Evolutionary conservation across 2,329 filamentous ascomycete genomes (phyloP).

Genomic region (Aspergillus oerlinghausenensis): DNA sequence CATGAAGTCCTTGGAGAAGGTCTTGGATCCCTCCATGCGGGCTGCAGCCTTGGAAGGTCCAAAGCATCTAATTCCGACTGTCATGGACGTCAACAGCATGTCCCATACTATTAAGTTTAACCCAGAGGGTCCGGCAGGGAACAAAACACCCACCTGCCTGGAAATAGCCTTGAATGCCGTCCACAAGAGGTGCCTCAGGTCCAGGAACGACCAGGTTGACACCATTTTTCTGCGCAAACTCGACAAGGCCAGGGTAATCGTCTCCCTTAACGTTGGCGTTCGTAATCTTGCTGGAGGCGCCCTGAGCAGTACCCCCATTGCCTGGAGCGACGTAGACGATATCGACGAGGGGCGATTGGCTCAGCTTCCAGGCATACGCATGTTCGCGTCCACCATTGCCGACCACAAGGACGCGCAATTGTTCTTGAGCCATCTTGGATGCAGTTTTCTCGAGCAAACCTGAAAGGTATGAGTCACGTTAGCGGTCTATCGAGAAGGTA

Average conservation of each 20-base stretch:
- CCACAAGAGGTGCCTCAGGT: constrained; percentile 89
- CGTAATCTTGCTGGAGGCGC: constrained; percentile 55
- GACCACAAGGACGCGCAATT: constrained; percentile 72
- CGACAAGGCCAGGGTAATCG: constrained; percentile 72
- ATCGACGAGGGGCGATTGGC: constrained; percentile 73
- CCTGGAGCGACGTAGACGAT: constrained; percentile 67
- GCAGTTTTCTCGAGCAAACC: constrained; percentile 18
- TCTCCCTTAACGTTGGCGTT: constrained; percentile 71
- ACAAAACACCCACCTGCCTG: constrained; percentile 43
- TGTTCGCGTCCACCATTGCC: constrained; percentile 95
- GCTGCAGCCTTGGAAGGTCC: constrained; percentile 82
- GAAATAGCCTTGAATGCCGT: constrained; percentile 83
- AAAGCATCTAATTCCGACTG: constrained; percentile 72
- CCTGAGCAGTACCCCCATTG: constrained; percentile 76
- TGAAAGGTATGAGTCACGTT: constrained; percentile 1
- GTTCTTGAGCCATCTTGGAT: constrained; percentile 38
- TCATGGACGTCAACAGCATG: constrained; percentile 1
- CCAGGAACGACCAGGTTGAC: constrained; percentile 85
- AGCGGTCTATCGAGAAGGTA: background rate
- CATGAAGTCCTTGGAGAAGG: constrained; percentile 98
- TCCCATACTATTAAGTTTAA: background rate
- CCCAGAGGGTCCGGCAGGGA: background rate
- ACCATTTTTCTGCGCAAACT: constrained; percentile 66
- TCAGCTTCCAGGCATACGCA: constrained; percentile 88
- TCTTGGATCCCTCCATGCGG: constrained; percentile 91